These are phyloP conservation scores for Umbelopsis sp. DNA, from an alignment of 192 early-diverging fungal genomes.

Conservation along the genomic window DNA sequence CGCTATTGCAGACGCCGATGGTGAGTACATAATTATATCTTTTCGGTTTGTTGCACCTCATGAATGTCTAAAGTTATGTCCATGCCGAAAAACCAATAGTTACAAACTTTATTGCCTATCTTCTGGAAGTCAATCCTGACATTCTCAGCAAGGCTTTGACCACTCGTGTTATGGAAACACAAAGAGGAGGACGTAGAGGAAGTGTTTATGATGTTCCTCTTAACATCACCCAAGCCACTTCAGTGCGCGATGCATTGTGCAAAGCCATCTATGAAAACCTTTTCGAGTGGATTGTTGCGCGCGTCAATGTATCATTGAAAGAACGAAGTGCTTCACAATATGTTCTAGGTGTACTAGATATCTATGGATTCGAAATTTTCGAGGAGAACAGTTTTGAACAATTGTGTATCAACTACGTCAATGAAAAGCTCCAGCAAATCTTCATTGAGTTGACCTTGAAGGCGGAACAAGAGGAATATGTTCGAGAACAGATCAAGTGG, in stretches of 20 bases:
- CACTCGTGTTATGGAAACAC: slow-evolving; percentile 72
- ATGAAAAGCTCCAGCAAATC: slow-evolving; percentile 97
- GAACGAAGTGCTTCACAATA: slow-evolving; percentile 59
- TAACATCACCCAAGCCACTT: slow-evolving; percentile 86
- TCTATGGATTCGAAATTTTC: slow-evolving; percentile 98
- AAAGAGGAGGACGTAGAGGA: slow-evolving; percentile 65
- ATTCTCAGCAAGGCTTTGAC: slow-evolving; percentile 67
- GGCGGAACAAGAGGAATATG: slow-evolving; percentile 98
- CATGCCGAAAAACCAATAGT: slow-evolving; percentile 41
- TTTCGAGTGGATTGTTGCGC: slow-evolving; percentile 98
- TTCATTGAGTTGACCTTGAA: slow-evolving; percentile 99
- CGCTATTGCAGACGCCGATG: slow-evolving; percentile 59
- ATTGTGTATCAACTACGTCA: slow-evolving; percentile 99
- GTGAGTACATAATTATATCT: slow-evolving; percentile 30
- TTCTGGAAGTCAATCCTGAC: slow-evolving; percentile 68
- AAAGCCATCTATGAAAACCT: slow-evolving; percentile 93
- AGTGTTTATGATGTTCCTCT: slow-evolving; percentile 86
- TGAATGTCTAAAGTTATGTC: too few species aligned
- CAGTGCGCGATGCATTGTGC: slow-evolving; percentile 90
- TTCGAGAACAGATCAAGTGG: slow-evolving; percentile 95
- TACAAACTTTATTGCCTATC: slow-evolving; percentile 71
- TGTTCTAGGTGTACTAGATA: slow-evolving; percentile 94
- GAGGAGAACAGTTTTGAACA: slow-evolving; percentile 98
- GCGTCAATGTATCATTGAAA: slow-evolving; percentile 88
- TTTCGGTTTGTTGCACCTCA: not conserved